Percentiles rank a stretch among this genome's conserved stretches.
These are phyloP conservation scores for Tetradesmus obliquus DNA, from an alignment of 139 green algal genomes.

Conservation along the genomic window DNA sequence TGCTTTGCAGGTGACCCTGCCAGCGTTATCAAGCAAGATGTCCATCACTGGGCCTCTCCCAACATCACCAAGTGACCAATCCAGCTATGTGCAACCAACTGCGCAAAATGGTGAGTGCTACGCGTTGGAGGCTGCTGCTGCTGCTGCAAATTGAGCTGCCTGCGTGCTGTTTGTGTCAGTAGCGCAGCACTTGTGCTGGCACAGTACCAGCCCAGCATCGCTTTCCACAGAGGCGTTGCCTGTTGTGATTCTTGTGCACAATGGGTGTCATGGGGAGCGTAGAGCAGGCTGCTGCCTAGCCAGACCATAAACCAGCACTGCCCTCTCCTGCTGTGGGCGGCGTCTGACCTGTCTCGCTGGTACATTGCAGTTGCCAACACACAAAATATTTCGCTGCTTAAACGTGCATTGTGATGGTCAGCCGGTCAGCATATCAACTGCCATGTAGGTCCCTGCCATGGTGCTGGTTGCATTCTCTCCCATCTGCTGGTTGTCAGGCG, in stretches of 20 bases:
- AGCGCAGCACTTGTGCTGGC: neutral
- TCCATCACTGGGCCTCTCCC: neutral
- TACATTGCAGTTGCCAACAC: neutral
- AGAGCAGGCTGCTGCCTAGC: slow-evolving; percentile 33
- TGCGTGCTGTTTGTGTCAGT: neutral
- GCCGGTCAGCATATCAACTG: no score
- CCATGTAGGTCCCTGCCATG: no score
- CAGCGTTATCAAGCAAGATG: neutral
- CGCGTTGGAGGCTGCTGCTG: neutral
- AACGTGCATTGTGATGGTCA: no score
- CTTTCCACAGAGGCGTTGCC: slow-evolving; percentile 50
- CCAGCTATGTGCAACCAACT: neutral
- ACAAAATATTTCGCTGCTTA: no score
- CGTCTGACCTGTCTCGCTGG: slow-evolving; percentile 55
- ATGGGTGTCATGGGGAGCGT: slow-evolving; percentile 49
- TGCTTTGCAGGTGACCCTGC: neutral
- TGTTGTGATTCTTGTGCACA: slow-evolving; percentile 39
- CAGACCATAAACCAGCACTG: slow-evolving; percentile 50
- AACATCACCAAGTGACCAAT: neutral
- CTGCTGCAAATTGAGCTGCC: neutral
- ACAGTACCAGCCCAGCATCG: neutral
- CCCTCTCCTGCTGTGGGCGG: slow-evolving; percentile 22
- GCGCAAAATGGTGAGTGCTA: neutral
- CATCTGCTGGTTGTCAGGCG: no score
- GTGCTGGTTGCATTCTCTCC: no score